Evolutionary conservation across 1,139 yeast genomes (phyloP), one percentile per base, ranked within the genome.

Genomic region (Zygosaccharomyces pseudobailii): DNA sequence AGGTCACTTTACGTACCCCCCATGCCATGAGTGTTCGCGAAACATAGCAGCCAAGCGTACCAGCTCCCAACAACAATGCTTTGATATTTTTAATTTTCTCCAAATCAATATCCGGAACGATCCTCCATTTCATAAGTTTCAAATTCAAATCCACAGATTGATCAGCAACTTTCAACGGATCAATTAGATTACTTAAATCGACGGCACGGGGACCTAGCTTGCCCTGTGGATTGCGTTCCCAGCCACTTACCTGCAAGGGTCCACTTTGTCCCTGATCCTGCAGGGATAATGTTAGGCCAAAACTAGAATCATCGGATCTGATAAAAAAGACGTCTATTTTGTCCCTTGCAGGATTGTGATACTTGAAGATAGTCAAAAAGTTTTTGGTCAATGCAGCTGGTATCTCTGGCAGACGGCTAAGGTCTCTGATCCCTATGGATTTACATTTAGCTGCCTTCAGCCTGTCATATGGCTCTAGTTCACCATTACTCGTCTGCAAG

Each of bases 111-210:
- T 80, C 76, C 0, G 98, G 97, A 0, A 89, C 90, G 24, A 92
- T 78, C 56, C 98, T 75, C 99, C 99, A 92, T 65, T 89, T 89
- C 98, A 92, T 94, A 39, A 92, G 72, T 67, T 87, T 87, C 53
- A 94, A 71, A 61, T 92, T 92, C 49, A 92, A 72, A 64, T 90
- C 96, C 4, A 89, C 92, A 0, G 97, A 94, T 64, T 92, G 97
- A 51, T 84, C 86, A 0, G 97, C 95, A 20, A 92, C 71, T 54
- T 84, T 82, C 5, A 72, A 55, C 0, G 98, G 98, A 61, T 90
- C 82, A 40, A 92, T 80, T 41, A 92, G 71, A 1, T 87, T 71
- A 1, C 95, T 89, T 46, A 92, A 68, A 62, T 92, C 94, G 0
- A 95, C 88, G 28, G 84, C 55, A 59, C 88, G 87, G 0, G 97